Percentiles rank a stretch among this genome's conserved stretches.
Evolutionary conservation across 495 filamentous ascomycete genomes (phyloP).

Genomic region (Alectoria sarmentosa): DNA sequence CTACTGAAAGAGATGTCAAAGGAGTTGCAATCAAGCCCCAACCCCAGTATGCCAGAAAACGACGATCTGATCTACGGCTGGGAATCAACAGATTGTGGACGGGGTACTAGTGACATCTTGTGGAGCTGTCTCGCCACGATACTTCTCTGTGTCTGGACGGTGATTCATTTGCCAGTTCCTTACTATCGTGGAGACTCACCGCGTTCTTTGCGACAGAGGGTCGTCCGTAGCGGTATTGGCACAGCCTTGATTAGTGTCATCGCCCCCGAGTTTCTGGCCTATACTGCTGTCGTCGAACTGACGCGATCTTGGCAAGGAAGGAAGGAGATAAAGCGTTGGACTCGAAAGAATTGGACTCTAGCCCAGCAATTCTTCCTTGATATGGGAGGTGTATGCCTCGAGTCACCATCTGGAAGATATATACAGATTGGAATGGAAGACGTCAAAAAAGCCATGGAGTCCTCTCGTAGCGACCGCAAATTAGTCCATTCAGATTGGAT

Average conservation of each 20-base stretch:
- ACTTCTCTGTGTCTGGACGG: conserved; percentile 23
- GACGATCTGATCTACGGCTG: conserved; percentile 18
- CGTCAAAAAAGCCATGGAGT: no score
- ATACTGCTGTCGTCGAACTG: neutral
- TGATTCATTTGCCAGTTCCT: conserved; percentile 1
- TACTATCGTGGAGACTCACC: conserved; percentile 1
- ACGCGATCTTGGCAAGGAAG: neutral
- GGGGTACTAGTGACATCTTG: conserved; percentile 27
- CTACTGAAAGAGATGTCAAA: no score
- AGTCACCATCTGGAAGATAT: neutral
- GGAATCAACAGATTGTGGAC: conserved; percentile 18
- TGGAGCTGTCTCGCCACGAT: conserved; percentile 27
- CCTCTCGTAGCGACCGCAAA: no score
- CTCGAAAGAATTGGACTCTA: neutral
- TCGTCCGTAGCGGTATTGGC: conserved; percentile 8
- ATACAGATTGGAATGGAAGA: no score
- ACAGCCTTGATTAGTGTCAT: conserved; percentile 19
- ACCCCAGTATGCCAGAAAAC: conserved; percentile 1
- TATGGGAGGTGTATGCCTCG: neutral
- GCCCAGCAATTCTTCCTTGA: neutral
- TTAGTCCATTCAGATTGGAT: neutral
- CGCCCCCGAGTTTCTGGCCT: conserved; percentile 22
- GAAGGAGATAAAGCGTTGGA: neutral
- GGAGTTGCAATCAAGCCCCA: no score
- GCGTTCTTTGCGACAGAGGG: conserved; percentile 17